These are phyloP conservation scores for Pelargonium citronellum DNA, from an alignment of 441 rosid species.

Conservation along the genomic window DNA sequence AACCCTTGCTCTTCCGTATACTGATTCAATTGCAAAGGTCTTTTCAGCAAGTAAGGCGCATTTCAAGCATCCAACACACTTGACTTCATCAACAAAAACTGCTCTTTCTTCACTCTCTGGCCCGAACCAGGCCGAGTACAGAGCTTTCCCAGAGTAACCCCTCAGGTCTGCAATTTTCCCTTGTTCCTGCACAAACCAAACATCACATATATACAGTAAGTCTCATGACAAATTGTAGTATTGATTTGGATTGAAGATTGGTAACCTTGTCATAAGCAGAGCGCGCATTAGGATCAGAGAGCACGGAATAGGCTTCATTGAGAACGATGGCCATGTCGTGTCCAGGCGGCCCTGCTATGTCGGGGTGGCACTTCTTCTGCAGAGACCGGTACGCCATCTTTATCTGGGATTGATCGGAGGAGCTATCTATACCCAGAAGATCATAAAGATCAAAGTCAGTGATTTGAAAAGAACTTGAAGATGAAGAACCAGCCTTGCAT, in stretches of 20 bases:
- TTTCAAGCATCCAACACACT: slow-evolving; percentile 86
- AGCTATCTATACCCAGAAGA: slow-evolving; percentile 62
- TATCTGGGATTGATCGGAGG: slow-evolving; percentile 51
- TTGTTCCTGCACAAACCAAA: slow-evolving; percentile 45
- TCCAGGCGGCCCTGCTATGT: slow-evolving; percentile 66
- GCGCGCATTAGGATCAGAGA: slow-evolving; percentile 62
- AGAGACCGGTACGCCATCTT: slow-evolving; percentile 61
- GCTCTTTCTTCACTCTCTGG: slow-evolving; percentile 67
- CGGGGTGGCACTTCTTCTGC: slow-evolving; percentile 83
- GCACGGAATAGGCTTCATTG: slow-evolving; percentile 61
- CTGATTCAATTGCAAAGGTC: slow-evolving; percentile 71
- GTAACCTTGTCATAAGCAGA: slow-evolving; percentile 65
- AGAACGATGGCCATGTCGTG: slow-evolving; percentile 91
- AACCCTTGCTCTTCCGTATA: slow-evolving; percentile 76
- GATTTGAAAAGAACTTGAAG: slow-evolving; percentile 31
- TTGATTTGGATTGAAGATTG: background rate
- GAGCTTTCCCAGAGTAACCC: slow-evolving; percentile 71
- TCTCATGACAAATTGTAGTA: background rate
- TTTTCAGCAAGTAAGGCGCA: slow-evolving; percentile 74
- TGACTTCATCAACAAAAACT: slow-evolving; percentile 84
- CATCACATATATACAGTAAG: background rate
- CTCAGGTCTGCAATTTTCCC: slow-evolving; percentile 58
- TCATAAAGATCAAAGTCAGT: slow-evolving; percentile 73
- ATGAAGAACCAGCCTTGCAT: slow-evolving; percentile 40
- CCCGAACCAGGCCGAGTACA: slow-evolving; percentile 71